phyloP scores from a whole-genome alignment of 2,329 filamentous ascomycete species.

The Epicoccum nigrum region DNA sequence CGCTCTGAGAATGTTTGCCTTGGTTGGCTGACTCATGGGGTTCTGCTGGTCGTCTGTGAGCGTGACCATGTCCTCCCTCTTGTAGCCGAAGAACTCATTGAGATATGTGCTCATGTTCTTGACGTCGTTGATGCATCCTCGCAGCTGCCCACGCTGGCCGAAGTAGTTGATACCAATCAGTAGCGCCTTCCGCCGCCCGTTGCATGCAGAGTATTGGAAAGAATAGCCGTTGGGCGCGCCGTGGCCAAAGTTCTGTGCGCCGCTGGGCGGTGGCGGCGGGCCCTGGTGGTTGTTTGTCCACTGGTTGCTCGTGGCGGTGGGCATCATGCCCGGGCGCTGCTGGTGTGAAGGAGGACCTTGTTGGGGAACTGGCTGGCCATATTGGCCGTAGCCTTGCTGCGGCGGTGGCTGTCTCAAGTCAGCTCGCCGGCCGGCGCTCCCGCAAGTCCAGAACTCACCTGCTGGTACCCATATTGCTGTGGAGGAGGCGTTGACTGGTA shows the following conservation, averaged over 20 bases:
- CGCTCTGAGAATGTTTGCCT: constrained; percentile 90
- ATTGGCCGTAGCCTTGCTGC: constrained; percentile 40
- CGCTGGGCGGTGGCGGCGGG: constrained; percentile 69
- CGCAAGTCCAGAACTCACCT: constrained; percentile 35
- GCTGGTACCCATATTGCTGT: constrained; percentile 52
- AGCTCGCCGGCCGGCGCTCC: constrained; percentile 13
- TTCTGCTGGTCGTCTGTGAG: constrained; percentile 97
- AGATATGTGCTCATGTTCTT: constrained; percentile 95
- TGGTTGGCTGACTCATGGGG: constrained; percentile 94
- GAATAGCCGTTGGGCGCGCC: constrained; percentile 81
- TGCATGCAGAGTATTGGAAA: constrained; percentile 92
- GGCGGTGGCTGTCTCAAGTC: constrained; percentile 42
- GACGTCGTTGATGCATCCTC: constrained; percentile 96
- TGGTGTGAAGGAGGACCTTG: constrained; percentile 30
- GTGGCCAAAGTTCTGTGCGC: constrained; percentile 61
- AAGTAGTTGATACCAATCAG: constrained; percentile 98
- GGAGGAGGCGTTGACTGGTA: constrained; percentile 50
- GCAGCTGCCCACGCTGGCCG: constrained; percentile 84
- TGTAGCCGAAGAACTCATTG: constrained; percentile 88
- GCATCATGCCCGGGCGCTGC: constrained; percentile 56
- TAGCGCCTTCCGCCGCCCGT: constrained; percentile 84
- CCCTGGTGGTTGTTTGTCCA: constrained; percentile 59
- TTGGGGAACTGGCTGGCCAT: constrained; percentile 31
- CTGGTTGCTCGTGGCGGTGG: constrained; percentile 51
- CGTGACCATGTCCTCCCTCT: constrained; percentile 94